Base-by-base conservation (phyloP, 805 yeast genomes). In the Ogataea zsoltii region DNA sequence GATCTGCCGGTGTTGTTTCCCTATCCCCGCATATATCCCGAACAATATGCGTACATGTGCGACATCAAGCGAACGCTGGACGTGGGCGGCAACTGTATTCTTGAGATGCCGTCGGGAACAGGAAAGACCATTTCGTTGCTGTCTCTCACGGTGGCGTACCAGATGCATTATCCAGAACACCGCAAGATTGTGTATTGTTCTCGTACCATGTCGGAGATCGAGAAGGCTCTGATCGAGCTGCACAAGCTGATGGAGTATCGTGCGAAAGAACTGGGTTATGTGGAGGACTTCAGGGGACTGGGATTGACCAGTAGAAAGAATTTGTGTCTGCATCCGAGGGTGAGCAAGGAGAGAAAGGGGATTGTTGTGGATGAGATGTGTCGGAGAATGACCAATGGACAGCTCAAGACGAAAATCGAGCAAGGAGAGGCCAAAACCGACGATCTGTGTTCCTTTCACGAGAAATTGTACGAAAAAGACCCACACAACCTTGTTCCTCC, bases 21-120 rank as follows among this genome's bases (percentile, higher is more conserved):
- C 13, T 94, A 94, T 65, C 98, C 98, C 2, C 78, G 88, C 60
- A 92, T 94, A 44, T 94, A 94, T 63, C 99, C 99, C 2, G 99
- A 94, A 68, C 99, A 94, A 65, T 94, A 94, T 74, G 94, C 91
- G 28, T 94, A 94, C 68, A 94, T 94, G 99, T 81, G 94, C 51
- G 98, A 92, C 65, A 85, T 94, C 54, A 94, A 94, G 70, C 82
- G 84, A 61, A 87, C 97, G 0, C 68, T 94, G 42, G 99, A 94
- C 72, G 96, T 86, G 1, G 98, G 97, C 2, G 99, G 99, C 11
- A 91, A 91, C 62, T 87, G 97, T 67, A 90, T 94, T 44, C 67
- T 94, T 60, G 99, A 94, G 70, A 94, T 94, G 99, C 99, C 99
- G 55, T 94, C 99, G 5, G 99, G 99, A 3, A 94, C 99, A 3